Evolutionary conservation across 768 basidiomycete genomes (phyloP), one percentile per base, ranked within the genome.

Genomic region (Multifurca ochricompacta): DNA sequence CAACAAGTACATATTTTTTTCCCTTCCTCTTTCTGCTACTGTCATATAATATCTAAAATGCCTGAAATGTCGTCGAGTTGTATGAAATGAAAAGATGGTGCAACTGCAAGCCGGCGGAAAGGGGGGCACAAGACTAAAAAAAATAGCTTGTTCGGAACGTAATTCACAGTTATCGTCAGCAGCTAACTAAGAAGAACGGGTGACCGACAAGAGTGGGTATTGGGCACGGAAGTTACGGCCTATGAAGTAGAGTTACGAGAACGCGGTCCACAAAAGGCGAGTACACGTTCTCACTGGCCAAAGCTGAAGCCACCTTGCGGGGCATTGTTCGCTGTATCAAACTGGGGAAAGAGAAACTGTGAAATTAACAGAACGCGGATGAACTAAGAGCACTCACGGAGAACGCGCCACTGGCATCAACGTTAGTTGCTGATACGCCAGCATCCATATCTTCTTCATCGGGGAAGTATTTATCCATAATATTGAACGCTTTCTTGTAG

Each of bases 401-500:
- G 69, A 87, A 89, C 9, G 81, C 78, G 62, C 86, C 87, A 28
- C 80, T 72, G 23, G 84, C 73, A 59, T 90, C 86, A 11, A 90
- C 82, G 40, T 77, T 80, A 16, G 90, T 80, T n/a, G 83, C 84
- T 47, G 74, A 78, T 63, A 91, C 85, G 19, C 80, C 85, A 48
- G 89, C 82, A 66, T 91, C 91, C 48, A 89, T 76, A 44, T 94
- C 95, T 67, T 97, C 95, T 66, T 98, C 95, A 59, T 94, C 92
- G 31, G 93, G 91, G 87, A 95, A 96, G 75, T 95, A 96, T 67
- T 94, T 94, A 74, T 91, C 87, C 87, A 91, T 91, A 65, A 91
- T 96, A 70, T 91, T 91, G 78, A 93, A 99, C 37, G 94, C 95
- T 75, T 99, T 98, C 81, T 97, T 97, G 75, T 99, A 99, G 64